Evolutionary conservation across 345 rosid genomes (phyloP).

Genomic region (thale cress (Arabidopsis thaliana)): DNA sequence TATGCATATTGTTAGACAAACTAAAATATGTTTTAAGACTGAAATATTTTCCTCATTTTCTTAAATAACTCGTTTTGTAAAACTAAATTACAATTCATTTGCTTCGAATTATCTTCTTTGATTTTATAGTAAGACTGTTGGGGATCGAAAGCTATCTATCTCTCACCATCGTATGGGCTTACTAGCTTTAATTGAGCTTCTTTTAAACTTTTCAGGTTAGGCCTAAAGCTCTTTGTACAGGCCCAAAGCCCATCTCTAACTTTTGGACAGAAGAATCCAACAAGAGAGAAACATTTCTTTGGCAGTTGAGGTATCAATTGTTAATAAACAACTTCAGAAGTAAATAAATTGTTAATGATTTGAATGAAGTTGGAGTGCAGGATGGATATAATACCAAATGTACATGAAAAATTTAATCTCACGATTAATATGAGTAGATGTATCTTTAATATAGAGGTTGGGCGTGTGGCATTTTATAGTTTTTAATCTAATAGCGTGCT

Average conservation of each 20-base stretch:
- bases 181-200: neutral
- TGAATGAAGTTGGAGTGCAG: too few relatives aligned
- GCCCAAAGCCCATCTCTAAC: neutral
- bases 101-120: too few relatives aligned
- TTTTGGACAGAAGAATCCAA: neutral
- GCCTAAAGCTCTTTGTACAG: neutral
- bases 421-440: neutral
- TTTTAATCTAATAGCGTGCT: neutral
- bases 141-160: too few relatives aligned
- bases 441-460: neutral
- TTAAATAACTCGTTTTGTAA: too few relatives aligned
- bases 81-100: too few relatives aligned
- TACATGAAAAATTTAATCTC: neutral
- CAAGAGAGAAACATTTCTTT: neutral
- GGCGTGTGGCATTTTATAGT: neutral
- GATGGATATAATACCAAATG: too few relatives aligned
- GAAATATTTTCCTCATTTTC: too few relatives aligned
- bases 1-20: too few relatives aligned
- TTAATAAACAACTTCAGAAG: too few relatives aligned
- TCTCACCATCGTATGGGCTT: neutral
- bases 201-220: neutral
- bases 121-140: too few relatives aligned
- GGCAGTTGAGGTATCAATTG: neutral
- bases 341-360: too few relatives aligned
- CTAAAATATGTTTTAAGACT: too few relatives aligned